Evolutionary conservation across 306 rosid species (phyloP).

Genomic region (Chamaecrista fasciculata): DNA sequence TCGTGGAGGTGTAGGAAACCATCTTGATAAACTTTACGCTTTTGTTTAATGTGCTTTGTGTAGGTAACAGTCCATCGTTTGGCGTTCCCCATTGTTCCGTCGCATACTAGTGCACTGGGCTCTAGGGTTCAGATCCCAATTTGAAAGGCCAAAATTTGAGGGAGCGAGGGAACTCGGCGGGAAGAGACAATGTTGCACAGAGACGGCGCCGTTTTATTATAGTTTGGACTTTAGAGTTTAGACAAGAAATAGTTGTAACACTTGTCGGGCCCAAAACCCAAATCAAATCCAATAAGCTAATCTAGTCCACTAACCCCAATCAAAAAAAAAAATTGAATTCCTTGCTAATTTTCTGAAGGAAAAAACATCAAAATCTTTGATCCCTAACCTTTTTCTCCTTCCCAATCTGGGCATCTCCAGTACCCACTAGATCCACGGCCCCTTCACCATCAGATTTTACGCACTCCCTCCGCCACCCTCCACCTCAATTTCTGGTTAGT

Average conservation of each 20-base stretch:
- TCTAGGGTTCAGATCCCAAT: neutral
- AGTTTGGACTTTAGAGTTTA: too few species aligned
- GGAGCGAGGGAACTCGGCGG: too few species aligned
- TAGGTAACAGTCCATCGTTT: slow-evolving; percentile 80
- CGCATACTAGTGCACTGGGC: neutral
- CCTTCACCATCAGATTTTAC: neutral
- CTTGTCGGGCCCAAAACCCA: too few species aligned
- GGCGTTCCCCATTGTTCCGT: slow-evolving; percentile 44
- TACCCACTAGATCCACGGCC: neutral
- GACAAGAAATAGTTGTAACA: too few species aligned
- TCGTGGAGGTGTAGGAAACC: slow-evolving; percentile 61
- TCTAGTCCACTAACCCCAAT: too few species aligned
- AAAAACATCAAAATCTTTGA: too few species aligned
- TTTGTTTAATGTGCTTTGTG: slow-evolving; percentile 74
- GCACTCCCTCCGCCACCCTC: neutral
- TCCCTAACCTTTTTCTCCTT: too few species aligned
- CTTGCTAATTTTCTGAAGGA: too few species aligned
- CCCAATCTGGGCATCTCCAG: neutral
- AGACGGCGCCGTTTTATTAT: neutral
- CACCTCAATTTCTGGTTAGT: neutral
- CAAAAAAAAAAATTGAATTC: too few species aligned
- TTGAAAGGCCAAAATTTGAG: too few species aligned
- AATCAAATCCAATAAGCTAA: too few species aligned
- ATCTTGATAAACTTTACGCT: slow-evolving; percentile 79
- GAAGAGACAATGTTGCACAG: neutral